These are phyloP conservation scores for Phalaenopsis hybrid DNA, from an alignment of 116 monocot species.

Conservation along the genomic window DNA sequence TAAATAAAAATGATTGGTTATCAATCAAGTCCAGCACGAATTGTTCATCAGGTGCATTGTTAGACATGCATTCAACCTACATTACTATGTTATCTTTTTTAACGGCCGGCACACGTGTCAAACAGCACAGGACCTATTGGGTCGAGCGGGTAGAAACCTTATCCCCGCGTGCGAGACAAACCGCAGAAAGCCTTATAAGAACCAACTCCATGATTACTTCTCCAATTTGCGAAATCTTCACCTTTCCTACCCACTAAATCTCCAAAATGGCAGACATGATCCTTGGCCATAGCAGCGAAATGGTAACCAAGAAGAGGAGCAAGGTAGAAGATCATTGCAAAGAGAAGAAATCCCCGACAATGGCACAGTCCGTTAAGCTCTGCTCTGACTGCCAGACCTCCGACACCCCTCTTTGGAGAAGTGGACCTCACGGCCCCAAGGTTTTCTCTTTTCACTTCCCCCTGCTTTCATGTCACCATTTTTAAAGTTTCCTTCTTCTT, in stretches of 20 bases:
- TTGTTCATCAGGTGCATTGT: too few species aligned
- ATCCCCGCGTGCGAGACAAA: not conserved
- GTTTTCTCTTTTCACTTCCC: not conserved
- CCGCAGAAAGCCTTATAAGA: not conserved
- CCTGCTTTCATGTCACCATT: not conserved
- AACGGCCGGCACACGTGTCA: not conserved
- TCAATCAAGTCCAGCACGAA: too few species aligned
- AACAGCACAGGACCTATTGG: not conserved
- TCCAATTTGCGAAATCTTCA: not conserved
- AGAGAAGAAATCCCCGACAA: not conserved
- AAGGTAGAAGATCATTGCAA: not conserved
- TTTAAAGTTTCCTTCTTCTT: too few species aligned
- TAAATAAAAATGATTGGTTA: too few species aligned
- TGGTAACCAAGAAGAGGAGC: not conserved
- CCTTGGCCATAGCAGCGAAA: not conserved
- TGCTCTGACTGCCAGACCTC: not conserved
- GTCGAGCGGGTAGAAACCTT: not conserved
- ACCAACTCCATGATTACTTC: not conserved
- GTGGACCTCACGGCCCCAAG: constrained; percentile 7
- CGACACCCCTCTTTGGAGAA: constrained; percentile 5
- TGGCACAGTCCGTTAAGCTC: not conserved
- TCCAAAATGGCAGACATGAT: not conserved
- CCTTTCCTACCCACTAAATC: not conserved
- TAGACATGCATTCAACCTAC: too few species aligned
- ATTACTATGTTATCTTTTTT: not conserved